phyloP scores from a whole-genome alignment of 2,329 filamentous ascomycete genomes.

The Ophiostoma himal-ulmi region DNA sequence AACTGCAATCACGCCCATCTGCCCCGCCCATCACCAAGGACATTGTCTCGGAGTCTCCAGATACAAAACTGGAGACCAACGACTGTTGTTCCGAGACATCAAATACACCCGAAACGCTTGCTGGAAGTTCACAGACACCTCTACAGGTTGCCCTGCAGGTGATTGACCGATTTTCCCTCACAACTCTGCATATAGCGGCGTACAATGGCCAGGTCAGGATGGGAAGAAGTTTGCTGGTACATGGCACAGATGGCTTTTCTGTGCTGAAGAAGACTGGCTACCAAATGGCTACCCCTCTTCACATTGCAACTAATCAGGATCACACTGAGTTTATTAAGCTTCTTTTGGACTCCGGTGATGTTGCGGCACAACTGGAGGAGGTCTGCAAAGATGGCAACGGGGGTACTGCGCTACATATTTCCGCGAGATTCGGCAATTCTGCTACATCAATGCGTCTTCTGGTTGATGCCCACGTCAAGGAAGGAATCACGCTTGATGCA shows the following conservation, averaged over 20 bases:
- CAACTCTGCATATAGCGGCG: background rate
- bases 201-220: background rate
- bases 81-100: background rate
- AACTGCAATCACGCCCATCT: background rate
- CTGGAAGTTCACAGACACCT: background rate
- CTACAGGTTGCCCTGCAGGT: background rate
- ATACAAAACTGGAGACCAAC: background rate
- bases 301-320: background rate
- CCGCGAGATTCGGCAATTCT: background rate
- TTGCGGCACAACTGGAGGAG: background rate
- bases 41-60: background rate
- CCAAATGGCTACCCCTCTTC: background rate
- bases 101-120: background rate
- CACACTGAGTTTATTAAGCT: background rate
- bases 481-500: background rate
- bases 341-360: background rate
- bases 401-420: background rate
- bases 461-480: background rate
- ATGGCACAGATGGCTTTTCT: background rate
- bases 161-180: background rate
- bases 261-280: background rate
- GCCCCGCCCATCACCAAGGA: background rate
- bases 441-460: slow-evolving; percentile 3
- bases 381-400: background rate
- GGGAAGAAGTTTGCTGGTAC: background rate